Percentiles rank a stretch among this genome's conserved stretches.
Conservation (phyloP, 1,284 basidiomycete species). For the Trametes versicolor region DNA sequence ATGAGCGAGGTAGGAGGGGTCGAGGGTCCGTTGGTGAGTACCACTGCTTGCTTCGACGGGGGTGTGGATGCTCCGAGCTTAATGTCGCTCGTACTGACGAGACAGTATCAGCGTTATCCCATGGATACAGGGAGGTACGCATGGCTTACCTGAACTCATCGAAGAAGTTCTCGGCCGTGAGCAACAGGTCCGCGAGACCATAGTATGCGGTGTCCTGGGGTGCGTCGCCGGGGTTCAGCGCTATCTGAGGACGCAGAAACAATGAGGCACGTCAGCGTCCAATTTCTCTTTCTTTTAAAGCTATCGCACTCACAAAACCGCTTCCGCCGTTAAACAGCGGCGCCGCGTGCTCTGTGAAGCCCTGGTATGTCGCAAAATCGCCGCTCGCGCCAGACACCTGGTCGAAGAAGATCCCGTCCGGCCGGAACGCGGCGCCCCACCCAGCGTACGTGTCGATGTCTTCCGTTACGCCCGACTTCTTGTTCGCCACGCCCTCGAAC, state of each 20-base stretch:
- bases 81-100: slow-evolving; percentile 33
- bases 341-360: slow-evolving; percentile 28
- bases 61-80: slow-evolving; percentile 34
- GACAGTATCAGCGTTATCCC: neutral
- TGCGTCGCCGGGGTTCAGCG: slow-evolving; percentile 38
- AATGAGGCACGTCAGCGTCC: slow-evolving; percentile 4
- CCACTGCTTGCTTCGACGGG: slow-evolving; percentile 41
- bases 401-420: slow-evolving; percentile 52
- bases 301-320: slow-evolving; percentile 26
- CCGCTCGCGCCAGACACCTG: slow-evolving; percentile 37
- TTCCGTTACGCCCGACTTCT: slow-evolving; percentile 33
- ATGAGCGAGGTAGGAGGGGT: slow-evolving; percentile 49
- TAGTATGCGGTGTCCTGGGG: slow-evolving; percentile 34
- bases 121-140: neutral
- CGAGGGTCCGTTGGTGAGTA: slow-evolving; percentile 39
- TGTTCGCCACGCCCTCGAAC: slow-evolving; percentile 31
- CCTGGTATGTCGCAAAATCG: slow-evolving; percentile 32
- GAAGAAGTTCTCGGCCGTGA: slow-evolving; percentile 39
- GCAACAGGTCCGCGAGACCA: slow-evolving; percentile 38
- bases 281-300: slow-evolving; percentile 27
- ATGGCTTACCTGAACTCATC: slow-evolving; percentile 36
- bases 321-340: slow-evolving; percentile 23
- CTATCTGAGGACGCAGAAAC: slow-evolving; percentile 23
- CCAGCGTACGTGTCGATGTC: slow-evolving; percentile 48
- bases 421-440: slow-evolving; percentile 44